Conservation (phyloP, 331 rosid genomes). For the Malus hybrid region DNA sequence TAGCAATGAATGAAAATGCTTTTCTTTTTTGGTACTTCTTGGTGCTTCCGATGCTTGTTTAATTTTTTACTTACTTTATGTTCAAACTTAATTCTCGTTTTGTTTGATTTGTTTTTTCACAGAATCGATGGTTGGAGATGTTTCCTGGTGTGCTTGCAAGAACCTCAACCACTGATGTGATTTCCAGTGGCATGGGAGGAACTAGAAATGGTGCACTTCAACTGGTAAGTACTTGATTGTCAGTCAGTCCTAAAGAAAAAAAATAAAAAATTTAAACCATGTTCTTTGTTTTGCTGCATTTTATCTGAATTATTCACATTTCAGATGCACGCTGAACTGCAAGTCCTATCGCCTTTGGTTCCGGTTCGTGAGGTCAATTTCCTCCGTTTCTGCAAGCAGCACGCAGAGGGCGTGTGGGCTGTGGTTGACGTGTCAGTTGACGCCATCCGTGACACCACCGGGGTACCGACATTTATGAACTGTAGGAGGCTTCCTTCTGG, state of each 20-base stretch:
- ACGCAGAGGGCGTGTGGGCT: conserved; percentile 67
- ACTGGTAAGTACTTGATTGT: conserved; percentile 36
- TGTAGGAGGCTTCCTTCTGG: conserved; percentile 95
- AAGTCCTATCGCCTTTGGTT: conserved; percentile 92
- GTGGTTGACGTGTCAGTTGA: conserved; percentile 82
- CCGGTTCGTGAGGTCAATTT: conserved; percentile 81
- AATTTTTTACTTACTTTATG: conserved; percentile 2
- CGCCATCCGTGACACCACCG: conserved; percentile 48
- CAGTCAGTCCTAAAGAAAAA: too few species aligned
- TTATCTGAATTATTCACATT: not conserved
- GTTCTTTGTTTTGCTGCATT: not conserved
- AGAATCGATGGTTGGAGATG: conserved; percentile 96
- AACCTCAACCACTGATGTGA: conserved; percentile 64
- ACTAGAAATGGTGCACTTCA: conserved; percentile 91
- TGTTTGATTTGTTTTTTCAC: not conserved
- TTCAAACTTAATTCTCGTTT: not conserved
- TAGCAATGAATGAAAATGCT: not conserved
- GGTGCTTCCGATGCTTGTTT: not conserved
- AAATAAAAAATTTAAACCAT: too few species aligned
- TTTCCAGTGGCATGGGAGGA: conserved; percentile 81
- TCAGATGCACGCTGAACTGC: conserved; percentile 93
- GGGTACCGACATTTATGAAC: conserved; percentile 40
- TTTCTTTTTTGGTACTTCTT: not conserved
- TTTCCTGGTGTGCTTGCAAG: conserved; percentile 86
- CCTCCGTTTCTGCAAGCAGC: conserved; percentile 92